Evolutionary conservation across 2,329 filamentous ascomycete genomes (phyloP), one percentile per base, ranked within the genome.

Genomic region (Penicillium palitans): DNA sequence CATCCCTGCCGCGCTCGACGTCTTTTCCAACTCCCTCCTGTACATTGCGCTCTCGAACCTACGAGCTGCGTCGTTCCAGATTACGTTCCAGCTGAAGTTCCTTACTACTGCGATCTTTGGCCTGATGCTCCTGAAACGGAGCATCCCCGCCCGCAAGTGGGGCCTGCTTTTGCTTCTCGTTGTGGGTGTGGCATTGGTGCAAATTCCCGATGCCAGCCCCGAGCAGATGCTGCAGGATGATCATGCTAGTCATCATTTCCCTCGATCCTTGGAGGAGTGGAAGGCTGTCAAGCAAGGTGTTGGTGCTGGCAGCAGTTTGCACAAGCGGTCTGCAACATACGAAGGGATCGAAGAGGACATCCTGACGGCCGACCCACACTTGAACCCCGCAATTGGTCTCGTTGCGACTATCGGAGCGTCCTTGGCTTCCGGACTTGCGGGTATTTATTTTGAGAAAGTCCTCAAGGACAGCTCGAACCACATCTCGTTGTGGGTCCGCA

Each of bases 61-160:
- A 67, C 91, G 96, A 69, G 90, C 93, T 0, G 91, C 95, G 5
- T 92, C 93, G 54, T 98, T 97, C 72, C 93, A 97, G 75, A 88
- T 96, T 59, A 86, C 95, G 27, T 96, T 95, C 73, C 93, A 99
- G 76, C 81, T 98, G 58, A 97, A 97, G 84, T 95, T 98, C 63
- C 84, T 97, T 62, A 91, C 90, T 2, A 95, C 91, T 0, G 93
- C 95, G 2, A 75, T 97, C 31, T 96, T 96, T 75, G 95, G 90
- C 63, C 88, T 96, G 40, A 76, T 86, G 4, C 82, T 98, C 71
- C 81, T 98, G 19, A 86, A 87, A 24, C 84, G 89, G 58, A 83
- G 83, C 7, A 80, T 97, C 27, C 86, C 89, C 0, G 69, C 83
- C 13, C 88, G 87, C 67, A 90, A 90, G 71, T 98, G 93, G 93